phyloP scores from a whole-genome alignment of 176 grass and related monocot genomes.

The Themeda triandra region DNA sequence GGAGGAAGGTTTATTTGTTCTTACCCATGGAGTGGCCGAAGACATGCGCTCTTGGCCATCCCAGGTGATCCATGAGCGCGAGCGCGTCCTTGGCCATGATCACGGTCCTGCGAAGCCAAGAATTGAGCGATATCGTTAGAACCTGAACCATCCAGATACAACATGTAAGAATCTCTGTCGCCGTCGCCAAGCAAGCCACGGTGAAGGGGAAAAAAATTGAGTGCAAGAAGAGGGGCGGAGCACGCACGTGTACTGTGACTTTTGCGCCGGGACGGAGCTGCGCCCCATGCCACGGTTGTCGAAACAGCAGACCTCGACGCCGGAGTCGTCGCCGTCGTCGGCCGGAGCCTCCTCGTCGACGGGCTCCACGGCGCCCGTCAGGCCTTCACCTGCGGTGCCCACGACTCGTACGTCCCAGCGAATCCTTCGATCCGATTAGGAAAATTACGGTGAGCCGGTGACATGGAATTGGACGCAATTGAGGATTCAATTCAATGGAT shows the following conservation, averaged over 20 bases:
- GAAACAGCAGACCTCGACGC: constrained; percentile 78
- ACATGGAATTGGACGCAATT: too few relatives aligned
- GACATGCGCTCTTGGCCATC: constrained; percentile 60
- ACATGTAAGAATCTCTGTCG: background rate
- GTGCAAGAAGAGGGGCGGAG: background rate
- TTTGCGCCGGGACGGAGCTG: constrained; percentile 58
- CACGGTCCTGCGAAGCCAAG: constrained; percentile 49
- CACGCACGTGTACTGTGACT: constrained; percentile 63
- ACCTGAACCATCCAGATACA: background rate
- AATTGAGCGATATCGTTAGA: background rate
- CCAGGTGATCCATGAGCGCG: constrained; percentile 63
- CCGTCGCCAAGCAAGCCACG: background rate
- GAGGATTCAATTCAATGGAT: background rate
- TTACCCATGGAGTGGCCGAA: constrained; percentile 86
- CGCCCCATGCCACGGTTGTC: constrained; percentile 79
- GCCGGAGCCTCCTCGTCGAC: constrained; percentile 50
- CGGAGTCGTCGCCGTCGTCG: constrained; percentile 27
- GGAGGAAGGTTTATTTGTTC: background rate
- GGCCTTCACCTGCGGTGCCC: constrained; percentile 73
- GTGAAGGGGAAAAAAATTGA: background rate
- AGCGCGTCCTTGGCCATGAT: constrained; percentile 74
- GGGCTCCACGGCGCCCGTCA: constrained; percentile 42
- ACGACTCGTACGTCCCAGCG: constrained; percentile 66
- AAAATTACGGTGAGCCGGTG: background rate
- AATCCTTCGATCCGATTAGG: constrained; percentile 47